Base-by-base conservation (phyloP, 305 asterid species). In the Fraxinus sp. region DNA sequence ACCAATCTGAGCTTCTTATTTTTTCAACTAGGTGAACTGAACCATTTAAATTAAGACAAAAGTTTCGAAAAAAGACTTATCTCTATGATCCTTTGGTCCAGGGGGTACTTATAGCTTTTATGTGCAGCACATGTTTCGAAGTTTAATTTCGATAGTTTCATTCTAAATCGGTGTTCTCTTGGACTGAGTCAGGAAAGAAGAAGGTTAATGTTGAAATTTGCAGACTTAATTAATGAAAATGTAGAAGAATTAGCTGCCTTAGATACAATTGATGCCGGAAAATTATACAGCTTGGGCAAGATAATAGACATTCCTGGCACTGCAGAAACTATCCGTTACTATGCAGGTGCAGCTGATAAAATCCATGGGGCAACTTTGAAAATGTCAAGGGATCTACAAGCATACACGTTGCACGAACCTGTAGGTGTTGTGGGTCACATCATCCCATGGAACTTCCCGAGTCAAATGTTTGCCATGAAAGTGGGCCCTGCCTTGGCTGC, bases 301-400 rank as follows among this genome's bases (percentile, higher is more conserved):
- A 32, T 26, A 7, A 7, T 10, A 11, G 98, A 94, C 14, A 82
- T 94, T 39, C 97, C 97, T 0, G 20, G 13, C 0, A 89, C 84
- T 1, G 89, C 92, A 3, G 95, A 90, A 20, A 80, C 62, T 8
- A 8, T 94, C 6, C 93, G 97, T 20, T 93, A 90, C 83, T 91
- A 81, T 28, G 97, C 94, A 0, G 97, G 97, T 0, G 97, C 95
- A 0, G 95, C 95, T 1, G 97, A 92, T 80, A 92, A 92, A 88
- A 88, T 93, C 49, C 97, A 92, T 18, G 97, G 97, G 1, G 85
- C 91, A 26, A 93, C 97, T n/a, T n/a, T 92, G 55, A 93, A 91
- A 85, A 90, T 92, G 97, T 86, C 92, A 0, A 81, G 92, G 74
- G 83, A 87, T 55, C 79, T 92, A 20, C 97, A 92, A 13, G 97